These are phyloP conservation scores for Handroanthus guayacan DNA, from an alignment of 257 asterid species.

Conservation along the genomic window DNA sequence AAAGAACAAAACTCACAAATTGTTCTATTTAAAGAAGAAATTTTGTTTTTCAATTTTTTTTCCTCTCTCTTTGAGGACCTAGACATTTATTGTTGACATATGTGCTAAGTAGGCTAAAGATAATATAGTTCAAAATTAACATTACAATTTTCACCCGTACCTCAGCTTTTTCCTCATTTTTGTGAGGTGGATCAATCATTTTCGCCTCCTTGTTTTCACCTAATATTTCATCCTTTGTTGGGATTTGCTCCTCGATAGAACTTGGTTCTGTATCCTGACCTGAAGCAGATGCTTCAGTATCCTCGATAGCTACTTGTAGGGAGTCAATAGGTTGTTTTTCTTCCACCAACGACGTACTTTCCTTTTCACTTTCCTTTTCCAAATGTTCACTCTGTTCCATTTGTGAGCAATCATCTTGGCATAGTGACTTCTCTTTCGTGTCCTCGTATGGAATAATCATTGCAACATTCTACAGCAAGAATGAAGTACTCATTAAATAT, in stretches of 20 bases:
- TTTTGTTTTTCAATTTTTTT: too few relatives aligned
- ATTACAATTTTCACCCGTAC: constrained; percentile 25
- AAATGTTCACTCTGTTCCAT: constrained; percentile 13
- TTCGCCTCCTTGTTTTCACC: constrained; percentile 30
- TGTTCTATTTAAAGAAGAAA: background rate
- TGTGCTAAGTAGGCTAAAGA: background rate
- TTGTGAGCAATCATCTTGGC: constrained; percentile 27
- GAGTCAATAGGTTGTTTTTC: constrained; percentile 29
- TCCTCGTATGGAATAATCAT: constrained; percentile 5
- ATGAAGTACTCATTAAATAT: constrained; percentile 5
- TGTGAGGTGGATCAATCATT: constrained; percentile 27
- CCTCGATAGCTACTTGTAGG: constrained; percentile 26
- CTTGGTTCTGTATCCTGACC: constrained; percentile 31
- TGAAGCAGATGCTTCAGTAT: constrained; percentile 20
- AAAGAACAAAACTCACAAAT: constrained; percentile 2
- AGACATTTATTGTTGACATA: background rate
- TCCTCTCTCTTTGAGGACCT: too few relatives aligned
- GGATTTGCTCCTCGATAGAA: constrained; percentile 32
- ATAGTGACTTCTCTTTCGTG: constrained; percentile 17
- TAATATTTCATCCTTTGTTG: constrained; percentile 30
- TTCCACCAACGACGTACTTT: constrained; percentile 15
- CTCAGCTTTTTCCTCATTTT: constrained; percentile 29
- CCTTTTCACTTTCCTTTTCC: too few relatives aligned
- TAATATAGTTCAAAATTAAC: background rate
- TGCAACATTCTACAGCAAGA: constrained; percentile 8